These are phyloP conservation scores for Hibiscus mutabilis DNA, from an alignment of 345 rosid species.

Conservation along the genomic window DNA sequence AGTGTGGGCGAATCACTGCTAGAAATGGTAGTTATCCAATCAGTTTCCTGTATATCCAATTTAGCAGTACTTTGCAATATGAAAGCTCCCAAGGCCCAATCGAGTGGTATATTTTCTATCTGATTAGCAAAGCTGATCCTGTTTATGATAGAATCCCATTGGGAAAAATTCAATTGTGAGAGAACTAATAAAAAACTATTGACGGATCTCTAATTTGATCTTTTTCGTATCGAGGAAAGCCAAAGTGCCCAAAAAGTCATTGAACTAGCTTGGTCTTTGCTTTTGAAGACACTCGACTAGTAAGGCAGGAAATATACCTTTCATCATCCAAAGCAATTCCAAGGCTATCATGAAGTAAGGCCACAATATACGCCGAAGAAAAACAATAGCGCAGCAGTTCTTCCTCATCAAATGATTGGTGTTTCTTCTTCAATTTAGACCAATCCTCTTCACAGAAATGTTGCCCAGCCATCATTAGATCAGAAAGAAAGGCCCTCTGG, in stretches of 20 bases:
- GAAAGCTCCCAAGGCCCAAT: slow-evolving; percentile 94
- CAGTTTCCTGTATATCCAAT: slow-evolving; percentile 22
- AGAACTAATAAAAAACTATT: background rate
- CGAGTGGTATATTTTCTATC: slow-evolving; percentile 70
- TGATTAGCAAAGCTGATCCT: slow-evolving; percentile 57
- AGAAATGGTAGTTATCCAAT: slow-evolving; percentile 41
- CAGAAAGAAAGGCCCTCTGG: slow-evolving; percentile 52
- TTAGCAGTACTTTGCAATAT: slow-evolving; percentile 47
- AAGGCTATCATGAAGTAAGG: slow-evolving; percentile 84
- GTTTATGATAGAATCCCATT: slow-evolving; percentile 12
- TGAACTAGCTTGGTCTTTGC: background rate
- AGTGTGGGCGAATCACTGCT: slow-evolving; percentile 42
- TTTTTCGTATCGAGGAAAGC: background rate
- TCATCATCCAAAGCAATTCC: slow-evolving; percentile 45
- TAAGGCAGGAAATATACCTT: slow-evolving; percentile 21
- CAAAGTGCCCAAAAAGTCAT: background rate
- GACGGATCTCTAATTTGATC: background rate
- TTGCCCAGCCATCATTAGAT: slow-evolving; percentile 56
- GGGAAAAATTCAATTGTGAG: background rate
- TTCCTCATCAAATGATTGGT: slow-evolving; percentile 51
- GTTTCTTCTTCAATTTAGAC: slow-evolving; percentile 52
- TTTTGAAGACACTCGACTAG: background rate
- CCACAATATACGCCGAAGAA: slow-evolving; percentile 84
- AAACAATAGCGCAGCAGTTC: slow-evolving; percentile 70
- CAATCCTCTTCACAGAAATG: slow-evolving; percentile 78